Evolutionary conservation across 805 yeast species (phyloP), one percentile per base, ranked within the genome.

Genomic region (Zygosaccharomyces kombuchaensis): DNA sequence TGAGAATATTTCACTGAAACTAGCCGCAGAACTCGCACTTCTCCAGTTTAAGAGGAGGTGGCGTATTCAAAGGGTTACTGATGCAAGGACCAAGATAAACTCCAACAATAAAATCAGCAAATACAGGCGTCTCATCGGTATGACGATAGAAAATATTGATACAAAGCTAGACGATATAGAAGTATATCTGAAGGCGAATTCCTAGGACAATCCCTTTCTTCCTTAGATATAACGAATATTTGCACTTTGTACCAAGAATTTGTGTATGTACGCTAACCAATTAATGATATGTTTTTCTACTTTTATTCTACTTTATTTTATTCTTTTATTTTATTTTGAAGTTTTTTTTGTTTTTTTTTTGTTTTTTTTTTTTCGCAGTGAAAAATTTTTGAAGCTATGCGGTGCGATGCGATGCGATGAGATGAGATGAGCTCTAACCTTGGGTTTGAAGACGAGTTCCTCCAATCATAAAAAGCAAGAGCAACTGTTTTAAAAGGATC

Each of bases 101-200:
- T 40, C 59, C 2, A 70, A 75, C 10, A 71, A 69, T 25, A 84
- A 81, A 62, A 82, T 87, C 78, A 76, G 80, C 57, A 88, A 87
- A 61, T 84, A 91, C 69, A 75, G 95, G 52, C 80, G 81, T 57
- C 72, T 91, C 50, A 82, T 93, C 61, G 95, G 87, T 2, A 73
- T 88, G 44, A 78, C 81, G 40, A 74, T 82, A 16, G 95, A 87
- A 48, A 93, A 85, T 49, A 82, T 91, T 47, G 87, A 84, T 54
- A 84, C 86, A 25, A 73, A 88, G 47, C 72, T 91, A 41, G 91
- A 86, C 53, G 96, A 91, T 16, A 85, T 91, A 35, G 88, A 71
- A 47, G 62, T 64, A 21, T 75, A 69, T 46, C 50, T 70, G 8
- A 50, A 56, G 35, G 54, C 57, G n/a, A 56, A 45, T 36, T 39